A percentile compares a stretch with the other conserved stretches of the same genome.
These are phyloP conservation scores for Wallacemonas sp. DNA, from an alignment of 208 protist species.

Conservation along the genomic window DNA sequence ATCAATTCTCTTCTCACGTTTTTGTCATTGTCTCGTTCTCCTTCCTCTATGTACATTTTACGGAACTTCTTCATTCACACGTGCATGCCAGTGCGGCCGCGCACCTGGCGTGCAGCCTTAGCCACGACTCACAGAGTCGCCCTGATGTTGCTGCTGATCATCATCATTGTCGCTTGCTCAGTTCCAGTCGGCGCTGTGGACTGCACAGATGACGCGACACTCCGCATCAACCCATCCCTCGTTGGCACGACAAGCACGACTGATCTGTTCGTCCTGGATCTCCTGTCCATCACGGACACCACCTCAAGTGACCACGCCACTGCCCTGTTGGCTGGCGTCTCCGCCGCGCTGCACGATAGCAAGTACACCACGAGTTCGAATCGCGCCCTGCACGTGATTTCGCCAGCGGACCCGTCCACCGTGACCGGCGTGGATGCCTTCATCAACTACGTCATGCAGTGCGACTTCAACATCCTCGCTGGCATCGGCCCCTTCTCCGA, in stretches of 20 bases:
- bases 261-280: conserved; percentile 4
- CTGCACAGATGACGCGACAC: neutral
- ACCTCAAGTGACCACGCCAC: neutral
- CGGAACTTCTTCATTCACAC: neutral
- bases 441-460: neutral
- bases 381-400: neutral
- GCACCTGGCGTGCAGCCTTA: too few relatives aligned
- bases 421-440: neutral
- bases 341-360: neutral
- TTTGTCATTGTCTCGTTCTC: conserved; percentile 9
- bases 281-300: neutral
- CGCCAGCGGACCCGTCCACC: neutral
- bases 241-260: too few relatives aligned
- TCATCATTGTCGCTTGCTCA: neutral
- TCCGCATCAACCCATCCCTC: too few relatives aligned
- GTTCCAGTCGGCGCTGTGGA: neutral
- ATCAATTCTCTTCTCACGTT: neutral
- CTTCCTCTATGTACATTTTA: neutral
- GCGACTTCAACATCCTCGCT: conserved; percentile 17
- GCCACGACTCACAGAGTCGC: too few relatives aligned
- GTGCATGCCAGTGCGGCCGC: too few relatives aligned
- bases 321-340: conserved; percentile 1
- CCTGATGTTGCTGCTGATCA: neutral
- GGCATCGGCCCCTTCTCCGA: conserved; percentile 16
- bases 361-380: neutral